Evolutionary conservation across 805 yeast species (phyloP).

Genomic region (Metschnikowia bowlesiae): DNA sequence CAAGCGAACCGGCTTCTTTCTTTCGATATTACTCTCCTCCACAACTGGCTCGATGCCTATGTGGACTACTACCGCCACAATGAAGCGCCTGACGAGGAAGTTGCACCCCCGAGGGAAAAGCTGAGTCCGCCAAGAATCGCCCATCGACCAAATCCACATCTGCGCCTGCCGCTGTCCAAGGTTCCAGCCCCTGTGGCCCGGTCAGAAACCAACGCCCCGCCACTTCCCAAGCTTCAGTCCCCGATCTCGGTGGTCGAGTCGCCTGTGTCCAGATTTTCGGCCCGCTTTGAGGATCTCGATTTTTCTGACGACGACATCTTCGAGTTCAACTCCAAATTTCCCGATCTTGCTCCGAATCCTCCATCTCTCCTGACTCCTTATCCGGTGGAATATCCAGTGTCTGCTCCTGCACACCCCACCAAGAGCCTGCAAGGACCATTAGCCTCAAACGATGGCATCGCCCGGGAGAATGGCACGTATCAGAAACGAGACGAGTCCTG

Average conservation of each 20-base stretch:
- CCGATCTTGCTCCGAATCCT: slow-evolving; percentile 5
- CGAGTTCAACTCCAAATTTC: slow-evolving; percentile 13
- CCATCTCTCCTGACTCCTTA: background rate
- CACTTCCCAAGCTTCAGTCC: background rate
- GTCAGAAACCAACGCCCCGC: too few species aligned
- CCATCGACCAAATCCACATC: background rate
- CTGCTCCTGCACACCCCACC: background rate
- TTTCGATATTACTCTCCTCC: slow-evolving; percentile 33
- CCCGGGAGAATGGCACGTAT: background rate
- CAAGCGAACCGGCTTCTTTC: slow-evolving; percentile 24
- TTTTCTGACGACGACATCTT: slow-evolving; percentile 7
- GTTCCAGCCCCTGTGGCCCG: background rate
- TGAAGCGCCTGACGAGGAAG: slow-evolving; percentile 1
- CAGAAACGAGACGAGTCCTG: background rate
- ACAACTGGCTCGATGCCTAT: slow-evolving; percentile 37
- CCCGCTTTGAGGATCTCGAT: background rate
- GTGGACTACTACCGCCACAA: slow-evolving; percentile 28
- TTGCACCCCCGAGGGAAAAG: background rate
- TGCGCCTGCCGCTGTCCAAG: background rate
- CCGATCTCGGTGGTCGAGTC: background rate
- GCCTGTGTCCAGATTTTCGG: background rate
- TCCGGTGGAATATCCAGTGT: slow-evolving; percentile 4
- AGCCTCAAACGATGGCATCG: too few species aligned
- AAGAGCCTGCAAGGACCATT: too few species aligned
- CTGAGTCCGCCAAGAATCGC: background rate